Conservation (phyloP, 2,329 filamentous ascomycete species). For the Polychaeton citri region DNA sequence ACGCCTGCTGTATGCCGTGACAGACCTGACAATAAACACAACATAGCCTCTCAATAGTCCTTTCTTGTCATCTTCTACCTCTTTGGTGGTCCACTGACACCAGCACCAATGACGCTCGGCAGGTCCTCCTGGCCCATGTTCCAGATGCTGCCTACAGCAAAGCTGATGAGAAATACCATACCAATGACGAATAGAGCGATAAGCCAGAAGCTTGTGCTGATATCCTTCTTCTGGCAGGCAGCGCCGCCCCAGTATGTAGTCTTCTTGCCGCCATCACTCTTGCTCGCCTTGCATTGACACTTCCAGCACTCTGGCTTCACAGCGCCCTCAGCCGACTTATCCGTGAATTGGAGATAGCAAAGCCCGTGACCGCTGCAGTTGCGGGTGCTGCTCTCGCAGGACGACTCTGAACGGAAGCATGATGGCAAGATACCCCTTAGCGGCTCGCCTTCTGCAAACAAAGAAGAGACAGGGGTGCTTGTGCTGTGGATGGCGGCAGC, state of each 20-base stretch:
- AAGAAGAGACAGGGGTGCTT: background rate
- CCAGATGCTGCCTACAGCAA: conserved; percentile 66
- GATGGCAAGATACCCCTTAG: conserved; percentile 46
- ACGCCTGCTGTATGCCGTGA: background rate
- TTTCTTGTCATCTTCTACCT: conserved; percentile 5
- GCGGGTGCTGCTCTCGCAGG: conserved; percentile 57
- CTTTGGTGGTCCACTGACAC: conserved; percentile 60
- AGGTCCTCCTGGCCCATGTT: conserved; percentile 75
- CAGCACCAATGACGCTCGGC: conserved; percentile 90
- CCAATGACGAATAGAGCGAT: conserved; percentile 62
- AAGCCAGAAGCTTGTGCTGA: conserved; percentile 81
- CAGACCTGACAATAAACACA: background rate
- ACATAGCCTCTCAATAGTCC: background rate
- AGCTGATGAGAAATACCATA: conserved; percentile 53
- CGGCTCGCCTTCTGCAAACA: conserved; percentile 18
- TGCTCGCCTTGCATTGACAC: conserved; percentile 59
- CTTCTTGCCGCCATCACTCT: conserved; percentile 39
- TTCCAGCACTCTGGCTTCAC: conserved; percentile 50
- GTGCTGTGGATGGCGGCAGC: background rate
- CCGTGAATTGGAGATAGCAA: conserved; percentile 55
- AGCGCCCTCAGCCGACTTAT: conserved; percentile 28
- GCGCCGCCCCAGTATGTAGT: conserved; percentile 69
- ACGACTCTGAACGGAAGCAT: conserved; percentile 60
- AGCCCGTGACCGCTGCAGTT: conserved; percentile 72
- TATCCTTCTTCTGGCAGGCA: conserved; percentile 81